A percentile compares a stretch with the other conserved stretches of the same genome.
These are phyloP conservation scores for Corynascus novoguineensis DNA, from an alignment of 495 filamentous ascomycete genomes.

Conservation along the genomic window DNA sequence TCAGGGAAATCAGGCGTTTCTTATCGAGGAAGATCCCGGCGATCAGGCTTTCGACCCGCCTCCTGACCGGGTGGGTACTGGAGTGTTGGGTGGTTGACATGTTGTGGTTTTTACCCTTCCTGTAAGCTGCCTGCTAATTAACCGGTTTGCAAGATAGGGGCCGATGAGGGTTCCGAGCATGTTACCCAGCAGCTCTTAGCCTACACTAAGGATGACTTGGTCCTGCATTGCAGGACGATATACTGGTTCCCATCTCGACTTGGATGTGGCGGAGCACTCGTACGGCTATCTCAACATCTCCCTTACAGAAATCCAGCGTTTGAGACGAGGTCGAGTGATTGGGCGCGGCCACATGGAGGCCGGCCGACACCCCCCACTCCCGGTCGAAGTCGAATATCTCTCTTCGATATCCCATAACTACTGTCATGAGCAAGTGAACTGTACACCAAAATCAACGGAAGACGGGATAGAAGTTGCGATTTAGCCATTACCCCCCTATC, in stretches of 20 bases:
- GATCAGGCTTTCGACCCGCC: neutral
- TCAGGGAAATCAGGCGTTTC: constrained; percentile 2
- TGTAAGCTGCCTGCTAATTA: no score
- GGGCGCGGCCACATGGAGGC: neutral
- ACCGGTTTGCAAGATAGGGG: no score
- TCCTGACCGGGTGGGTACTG: neutral
- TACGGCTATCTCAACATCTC: neutral
- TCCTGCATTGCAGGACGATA: no score
- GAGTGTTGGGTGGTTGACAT: neutral
- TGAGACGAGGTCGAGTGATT: neutral
- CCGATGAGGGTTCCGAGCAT: no score
- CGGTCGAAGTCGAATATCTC: neutral
- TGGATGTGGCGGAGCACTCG: neutral
- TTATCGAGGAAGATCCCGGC: neutral
- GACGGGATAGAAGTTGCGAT: no score
- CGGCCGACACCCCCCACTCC: neutral
- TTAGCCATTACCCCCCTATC: no score
- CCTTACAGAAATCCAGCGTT: neutral
- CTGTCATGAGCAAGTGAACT: neutral
- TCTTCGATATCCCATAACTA: neutral
- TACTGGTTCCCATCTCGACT: no score
- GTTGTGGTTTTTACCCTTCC: no score
- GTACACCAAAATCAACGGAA: no score
- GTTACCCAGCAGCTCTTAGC: neutral
- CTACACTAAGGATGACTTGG: no score